Percentiles rank a stretch among this genome's conserved stretches.
These are phyloP conservation scores for Arachis stenosperma DNA, from an alignment of 306 rosid species.

Conservation along the genomic window DNA sequence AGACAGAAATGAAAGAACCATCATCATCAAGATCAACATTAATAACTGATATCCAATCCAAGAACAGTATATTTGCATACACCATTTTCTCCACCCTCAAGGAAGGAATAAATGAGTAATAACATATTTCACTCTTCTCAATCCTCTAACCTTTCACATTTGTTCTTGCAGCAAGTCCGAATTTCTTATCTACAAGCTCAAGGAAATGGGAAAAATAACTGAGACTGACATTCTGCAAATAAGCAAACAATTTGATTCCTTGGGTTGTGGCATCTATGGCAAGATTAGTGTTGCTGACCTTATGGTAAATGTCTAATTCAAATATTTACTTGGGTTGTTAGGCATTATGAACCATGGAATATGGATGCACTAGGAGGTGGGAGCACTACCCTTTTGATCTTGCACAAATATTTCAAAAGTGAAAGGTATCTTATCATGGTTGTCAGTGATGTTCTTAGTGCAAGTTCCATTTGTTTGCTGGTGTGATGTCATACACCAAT, in stretches of 20 bases:
- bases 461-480: conserved; percentile 16
- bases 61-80: too few relatives aligned
- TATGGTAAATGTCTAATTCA: conserved; percentile 49
- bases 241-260: conserved; percentile 61
- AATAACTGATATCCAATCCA: too few relatives aligned
- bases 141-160: not conserved
- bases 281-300: conserved; percentile 69
- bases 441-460: conserved; percentile 8
- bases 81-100: too few relatives aligned
- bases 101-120: too few relatives aligned
- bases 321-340: not conserved
- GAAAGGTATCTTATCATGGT: not conserved
- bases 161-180: conserved; percentile 64
- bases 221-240: conserved; percentile 59
- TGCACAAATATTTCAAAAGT: not conserved
- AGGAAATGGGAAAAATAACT: conserved; percentile 67
- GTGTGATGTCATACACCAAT: conserved; percentile 5
- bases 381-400: not conserved
- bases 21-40: too few relatives aligned
- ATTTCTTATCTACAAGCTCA: conserved; percentile 75
- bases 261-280: conserved; percentile 51
- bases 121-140: too few relatives aligned
- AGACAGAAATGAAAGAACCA: too few relatives aligned
- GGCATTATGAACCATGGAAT: not conserved
- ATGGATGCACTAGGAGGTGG: not conserved